Evolutionary conservation across 495 filamentous ascomycete genomes (phyloP).

Genomic region (Xylaria acuta): DNA sequence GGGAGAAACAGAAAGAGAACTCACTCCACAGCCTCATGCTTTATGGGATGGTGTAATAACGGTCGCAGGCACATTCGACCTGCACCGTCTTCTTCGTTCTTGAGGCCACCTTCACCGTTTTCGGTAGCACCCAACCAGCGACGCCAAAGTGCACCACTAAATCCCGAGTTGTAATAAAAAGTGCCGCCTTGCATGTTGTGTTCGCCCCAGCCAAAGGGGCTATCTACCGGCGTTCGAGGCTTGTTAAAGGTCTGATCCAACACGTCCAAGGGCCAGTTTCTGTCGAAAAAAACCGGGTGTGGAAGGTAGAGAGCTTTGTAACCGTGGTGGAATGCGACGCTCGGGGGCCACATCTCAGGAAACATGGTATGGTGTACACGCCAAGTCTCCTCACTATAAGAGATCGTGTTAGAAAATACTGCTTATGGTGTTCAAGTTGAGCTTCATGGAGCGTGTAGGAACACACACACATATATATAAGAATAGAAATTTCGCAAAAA

Average conservation of each 20-base stretch:
- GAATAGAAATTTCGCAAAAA: too few species aligned
- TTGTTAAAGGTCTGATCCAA: conserved; percentile 76
- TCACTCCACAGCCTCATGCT: conserved; percentile 47
- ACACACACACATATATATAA: neutral
- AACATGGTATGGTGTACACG: conserved; percentile 78
- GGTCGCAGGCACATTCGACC: conserved; percentile 82
- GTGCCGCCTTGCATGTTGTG: conserved; percentile 55
- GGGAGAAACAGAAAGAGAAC: neutral
- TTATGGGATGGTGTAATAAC: conserved; percentile 84
- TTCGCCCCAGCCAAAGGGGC: conserved; percentile 57
- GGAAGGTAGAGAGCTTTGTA: conserved; percentile 87
- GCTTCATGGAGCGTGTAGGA: neutral
- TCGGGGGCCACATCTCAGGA: conserved; percentile 85
- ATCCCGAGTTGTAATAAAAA: conserved; percentile 58
- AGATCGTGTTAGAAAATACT: neutral
- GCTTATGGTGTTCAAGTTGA: neutral
- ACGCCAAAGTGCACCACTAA: conserved; percentile 52
- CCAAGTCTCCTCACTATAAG: conserved; percentile 62
- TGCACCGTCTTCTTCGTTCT: conserved; percentile 50
- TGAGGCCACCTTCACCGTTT: conserved; percentile 51
- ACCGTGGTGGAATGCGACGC: conserved; percentile 78
- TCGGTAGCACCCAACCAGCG: conserved; percentile 55
- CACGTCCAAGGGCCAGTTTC: conserved; percentile 72
- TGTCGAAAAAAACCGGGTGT: conserved; percentile 82
- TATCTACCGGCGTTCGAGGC: conserved; percentile 58